Evolutionary conservation across 306 rosid species (phyloP).

Genomic region (Malus orientalis): DNA sequence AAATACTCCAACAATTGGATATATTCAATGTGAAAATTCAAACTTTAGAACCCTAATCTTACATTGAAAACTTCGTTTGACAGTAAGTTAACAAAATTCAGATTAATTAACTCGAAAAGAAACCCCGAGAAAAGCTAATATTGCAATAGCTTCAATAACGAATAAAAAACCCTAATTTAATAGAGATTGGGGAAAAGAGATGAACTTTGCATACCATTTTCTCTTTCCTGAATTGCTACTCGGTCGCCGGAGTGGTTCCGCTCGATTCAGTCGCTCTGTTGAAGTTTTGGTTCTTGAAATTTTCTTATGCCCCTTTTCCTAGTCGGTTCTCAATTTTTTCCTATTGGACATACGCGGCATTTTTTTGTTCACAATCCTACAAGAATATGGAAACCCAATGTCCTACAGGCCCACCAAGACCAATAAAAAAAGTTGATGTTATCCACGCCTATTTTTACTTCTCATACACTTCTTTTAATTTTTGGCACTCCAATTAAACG

Average conservation of each 20-base stretch:
- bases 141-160: not conserved
- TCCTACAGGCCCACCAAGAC: too few species aligned
- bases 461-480: too few species aligned
- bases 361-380: too few species aligned
- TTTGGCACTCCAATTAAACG: rapidly evolving
- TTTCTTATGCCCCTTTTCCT: not conserved
- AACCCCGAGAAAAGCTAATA: not conserved
- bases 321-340: not conserved
- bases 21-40: not conserved
- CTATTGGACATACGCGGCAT: not conserved
- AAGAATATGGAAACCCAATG: too few species aligned
- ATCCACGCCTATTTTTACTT: too few species aligned
- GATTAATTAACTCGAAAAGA: not conserved
- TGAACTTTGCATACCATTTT: not conserved
- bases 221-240: not conserved
- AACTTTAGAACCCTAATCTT: not conserved
- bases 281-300: not conserved
- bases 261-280: not conserved
- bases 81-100: not conserved
- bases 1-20: not conserved
- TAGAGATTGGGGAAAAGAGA: not conserved
- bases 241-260: not conserved
- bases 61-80: not conserved
- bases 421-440: too few species aligned
- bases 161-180: not conserved